Base-by-base conservation (phyloP, 106 monocot species). In the Dioscorea zingiberensis region DNA sequence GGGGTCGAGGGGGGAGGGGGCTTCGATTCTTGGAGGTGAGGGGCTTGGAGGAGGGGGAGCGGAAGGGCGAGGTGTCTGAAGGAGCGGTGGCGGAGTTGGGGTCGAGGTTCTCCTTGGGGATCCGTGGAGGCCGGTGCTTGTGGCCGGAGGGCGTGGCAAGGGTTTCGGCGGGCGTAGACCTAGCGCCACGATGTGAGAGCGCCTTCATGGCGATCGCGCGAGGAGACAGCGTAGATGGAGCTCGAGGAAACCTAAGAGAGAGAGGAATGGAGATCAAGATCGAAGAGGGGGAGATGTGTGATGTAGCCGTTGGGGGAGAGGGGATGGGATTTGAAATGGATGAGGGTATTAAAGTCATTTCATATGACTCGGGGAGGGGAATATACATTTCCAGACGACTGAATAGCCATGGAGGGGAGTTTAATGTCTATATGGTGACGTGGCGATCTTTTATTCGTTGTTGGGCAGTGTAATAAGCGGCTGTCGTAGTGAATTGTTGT, bases 41-140 rank as follows among this genome's bases (percentile, higher is more conserved):
- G 2, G 81, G 71, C 57, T 75, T 80, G 51, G 45, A 56, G 27
- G 64, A 64, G 13, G 80, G 78, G 9, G 76, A 69, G n/a, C 72
- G 73, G 68, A 65, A 74, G n/a, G 77, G 62, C 21, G 77, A 67
- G 29, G 73, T 76, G 30, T 73, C 29, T 19, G 72, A 59, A 21
- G 67, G 56, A 4, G 14, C 2, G 13, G 23, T 0, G 3, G 10
- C 54, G 14, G 62, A 8, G 69, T 32, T 71, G 21, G 98, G 98
- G 58, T 99, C 93, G 46, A 93, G 48, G 74, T 99, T 99, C 82
- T 99, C 98, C 80, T 98, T 98, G 28, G 79, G 55, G 21, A 67
- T 27, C 64, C 85, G 78, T 7, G 77, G 73, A 7, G 84, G 44
- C 44, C 64, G 59, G 47, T 60, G 70, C 66, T 78, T 85, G 44